These are phyloP conservation scores for Cytospora chrysosperma DNA, from an alignment of 2,329 filamentous ascomycete species.

Conservation along the genomic window DNA sequence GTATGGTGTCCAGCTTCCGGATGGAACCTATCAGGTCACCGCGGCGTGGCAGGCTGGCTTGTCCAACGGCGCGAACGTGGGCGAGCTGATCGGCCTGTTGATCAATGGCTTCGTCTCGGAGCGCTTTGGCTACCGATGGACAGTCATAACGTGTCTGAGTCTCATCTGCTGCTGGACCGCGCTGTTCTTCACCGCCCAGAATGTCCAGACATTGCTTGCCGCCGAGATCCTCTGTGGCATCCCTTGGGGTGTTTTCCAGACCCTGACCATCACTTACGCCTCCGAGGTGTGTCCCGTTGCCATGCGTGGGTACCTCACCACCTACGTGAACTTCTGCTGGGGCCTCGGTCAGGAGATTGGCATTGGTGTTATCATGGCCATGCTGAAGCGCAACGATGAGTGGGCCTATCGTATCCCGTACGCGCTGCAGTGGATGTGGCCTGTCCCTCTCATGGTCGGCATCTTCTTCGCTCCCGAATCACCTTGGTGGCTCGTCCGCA, in stretches of 20 bases:
- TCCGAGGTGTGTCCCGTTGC: slow-evolving; percentile 72
- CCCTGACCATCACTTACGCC: slow-evolving; percentile 63
- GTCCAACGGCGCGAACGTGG: slow-evolving; percentile 50
- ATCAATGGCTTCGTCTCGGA: slow-evolving; percentile 66
- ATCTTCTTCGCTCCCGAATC: slow-evolving; percentile 69
- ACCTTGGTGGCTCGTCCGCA: slow-evolving; percentile 75
- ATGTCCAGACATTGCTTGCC: slow-evolving; percentile 56
- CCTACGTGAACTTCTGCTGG: slow-evolving; percentile 77
- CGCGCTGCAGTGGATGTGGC: slow-evolving; percentile 77
- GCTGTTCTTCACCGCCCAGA: slow-evolving; percentile 64
- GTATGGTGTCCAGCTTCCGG: slow-evolving; percentile 29
- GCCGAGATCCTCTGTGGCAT: slow-evolving; percentile 65
- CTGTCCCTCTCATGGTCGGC: slow-evolving; percentile 63
- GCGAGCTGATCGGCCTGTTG: slow-evolving; percentile 65
- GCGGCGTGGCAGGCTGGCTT: slow-evolving; percentile 39
- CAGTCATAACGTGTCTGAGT: slow-evolving; percentile 57
- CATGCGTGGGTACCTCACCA: slow-evolving; percentile 69
- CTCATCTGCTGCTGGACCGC: slow-evolving; percentile 57
- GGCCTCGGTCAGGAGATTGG: slow-evolving; percentile 72
- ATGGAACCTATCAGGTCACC: slow-evolving; percentile 33
- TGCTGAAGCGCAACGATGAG: slow-evolving; percentile 63
- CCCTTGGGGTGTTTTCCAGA: slow-evolving; percentile 60
- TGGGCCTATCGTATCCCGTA: slow-evolving; percentile 68
- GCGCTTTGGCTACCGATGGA: slow-evolving; percentile 66
- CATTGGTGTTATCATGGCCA: slow-evolving; percentile 69